phyloP scores from a whole-genome alignment of 169 alveolate genomes.

The Plasmodium sp. region DNA sequence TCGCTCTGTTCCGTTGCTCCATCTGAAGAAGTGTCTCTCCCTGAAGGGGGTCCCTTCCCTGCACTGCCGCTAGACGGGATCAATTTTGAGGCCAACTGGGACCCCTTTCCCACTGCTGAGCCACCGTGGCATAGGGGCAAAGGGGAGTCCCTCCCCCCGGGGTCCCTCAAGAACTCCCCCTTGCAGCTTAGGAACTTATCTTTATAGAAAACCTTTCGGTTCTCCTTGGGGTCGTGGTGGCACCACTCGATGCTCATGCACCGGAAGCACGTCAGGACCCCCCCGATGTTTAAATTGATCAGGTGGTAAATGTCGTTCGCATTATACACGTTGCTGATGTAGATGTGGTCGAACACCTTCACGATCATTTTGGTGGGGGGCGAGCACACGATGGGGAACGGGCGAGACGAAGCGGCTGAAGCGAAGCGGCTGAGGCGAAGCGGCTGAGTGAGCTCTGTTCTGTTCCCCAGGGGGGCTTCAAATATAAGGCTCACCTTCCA shows the following conservation, averaged over 20 bases:
- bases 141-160: not conserved
- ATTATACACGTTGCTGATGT: constrained; percentile 47
- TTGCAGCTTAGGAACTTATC: constrained; percentile 14
- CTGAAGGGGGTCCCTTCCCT: not conserved
- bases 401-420: not conserved
- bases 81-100: not conserved
- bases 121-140: not conserved
- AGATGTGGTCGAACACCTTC: constrained; percentile 54
- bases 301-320: constrained; percentile 36
- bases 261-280: constrained; percentile 45
- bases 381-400: not conserved
- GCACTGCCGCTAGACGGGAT: not conserved
- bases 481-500: too few species aligned
- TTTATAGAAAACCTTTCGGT: constrained; percentile 24
- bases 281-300: constrained; percentile 58
- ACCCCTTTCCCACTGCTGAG: not conserved
- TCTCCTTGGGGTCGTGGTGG: not conserved
- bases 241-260: constrained; percentile 68
- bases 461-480: too few species aligned
- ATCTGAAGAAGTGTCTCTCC: not conserved
- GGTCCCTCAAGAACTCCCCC: constrained; percentile 2
- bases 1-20: not conserved
- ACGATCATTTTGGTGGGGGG: constrained; percentile 15
- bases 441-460: too few species aligned
- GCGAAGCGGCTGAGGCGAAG: too few species aligned